phyloP scores from a whole-genome alignment of 2,329 filamentous ascomycete species.

The Paraconiothyrium sp. region DNA sequence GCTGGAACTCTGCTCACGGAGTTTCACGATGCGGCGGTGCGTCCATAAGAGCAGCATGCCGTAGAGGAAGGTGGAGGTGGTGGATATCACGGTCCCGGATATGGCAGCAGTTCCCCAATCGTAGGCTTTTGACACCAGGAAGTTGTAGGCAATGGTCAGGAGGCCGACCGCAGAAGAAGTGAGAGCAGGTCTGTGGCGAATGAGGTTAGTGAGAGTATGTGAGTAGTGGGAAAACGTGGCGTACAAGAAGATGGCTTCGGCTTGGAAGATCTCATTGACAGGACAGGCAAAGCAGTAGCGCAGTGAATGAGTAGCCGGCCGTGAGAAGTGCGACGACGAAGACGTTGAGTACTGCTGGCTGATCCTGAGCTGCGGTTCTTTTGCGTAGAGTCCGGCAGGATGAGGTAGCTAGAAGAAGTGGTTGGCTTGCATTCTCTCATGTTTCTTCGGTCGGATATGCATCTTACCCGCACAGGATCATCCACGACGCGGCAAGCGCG shows the following conservation, averaged over 20 bases:
- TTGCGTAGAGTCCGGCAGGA: conserved; percentile 59
- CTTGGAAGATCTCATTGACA: conserved; percentile 57
- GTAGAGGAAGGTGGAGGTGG: conserved; percentile 54
- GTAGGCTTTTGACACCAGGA: conserved; percentile 53
- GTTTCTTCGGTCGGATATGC: conserved; percentile 7
- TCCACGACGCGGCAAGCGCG: conserved; percentile 55
- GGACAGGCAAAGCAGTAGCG: conserved; percentile 58
- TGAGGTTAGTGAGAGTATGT: conserved; percentile 25
- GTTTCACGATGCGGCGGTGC: conserved; percentile 51
- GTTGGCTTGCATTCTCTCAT: conserved; percentile 25
- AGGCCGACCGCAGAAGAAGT: conserved; percentile 58
- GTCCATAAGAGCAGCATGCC: conserved; percentile 54
- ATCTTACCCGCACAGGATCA: conserved; percentile 59
- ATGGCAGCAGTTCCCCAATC: conserved; percentile 56
- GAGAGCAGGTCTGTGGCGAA: conserved; percentile 49
- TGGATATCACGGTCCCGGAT: conserved; percentile 53
- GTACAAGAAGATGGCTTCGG: conserved; percentile 59
- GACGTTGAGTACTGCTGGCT: conserved; percentile 53
- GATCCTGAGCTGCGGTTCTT: conserved; percentile 50
- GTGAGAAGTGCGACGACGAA: conserved; percentile 59
- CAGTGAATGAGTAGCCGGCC: conserved; percentile 60
- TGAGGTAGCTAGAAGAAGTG: conserved; percentile 53
- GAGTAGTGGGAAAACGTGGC: background rate
- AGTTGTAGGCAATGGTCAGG: conserved; percentile 59
- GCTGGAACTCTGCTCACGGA: conserved; percentile 31